Conservation (phyloP, 2,329 filamentous ascomycete species). For the Mycosphaerelloides madeirae region DNA sequence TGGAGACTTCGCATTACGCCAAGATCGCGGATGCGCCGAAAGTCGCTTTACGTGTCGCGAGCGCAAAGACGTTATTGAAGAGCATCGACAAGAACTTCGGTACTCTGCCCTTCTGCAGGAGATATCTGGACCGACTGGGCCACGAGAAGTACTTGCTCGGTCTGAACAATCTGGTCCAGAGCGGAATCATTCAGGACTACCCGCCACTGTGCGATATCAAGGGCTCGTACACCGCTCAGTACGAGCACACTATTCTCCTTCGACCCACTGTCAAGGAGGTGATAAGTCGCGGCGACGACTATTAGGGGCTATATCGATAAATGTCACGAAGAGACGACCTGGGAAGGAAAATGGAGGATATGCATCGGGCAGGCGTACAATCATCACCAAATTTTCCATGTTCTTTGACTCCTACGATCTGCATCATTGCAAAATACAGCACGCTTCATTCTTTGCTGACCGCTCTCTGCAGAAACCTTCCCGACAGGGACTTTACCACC, state of each 20-base stretch:
- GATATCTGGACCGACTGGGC: conserved; percentile 61
- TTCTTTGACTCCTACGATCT: too few relatives aligned
- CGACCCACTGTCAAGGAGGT: conserved; percentile 40
- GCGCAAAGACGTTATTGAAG: conserved; percentile 54
- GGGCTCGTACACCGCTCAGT: conserved; percentile 61
- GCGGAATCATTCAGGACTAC: conserved; percentile 56
- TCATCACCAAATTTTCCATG: too few relatives aligned
- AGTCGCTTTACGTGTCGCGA: conserved; percentile 42
- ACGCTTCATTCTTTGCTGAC: too few relatives aligned
- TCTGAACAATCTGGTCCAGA: conserved; percentile 53
- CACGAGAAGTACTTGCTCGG: conserved; percentile 56
- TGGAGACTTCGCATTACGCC: conserved; percentile 37
- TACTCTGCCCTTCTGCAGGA: conserved; percentile 56
- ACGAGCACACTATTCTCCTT: conserved; percentile 52
- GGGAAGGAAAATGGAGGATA: too few relatives aligned
- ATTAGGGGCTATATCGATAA: conserved; percentile 10
- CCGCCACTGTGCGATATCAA: conserved; percentile 53
- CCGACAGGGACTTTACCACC: too few relatives aligned
- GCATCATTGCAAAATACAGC: too few relatives aligned
- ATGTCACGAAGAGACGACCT: too few relatives aligned
- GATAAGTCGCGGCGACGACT: conserved; percentile 38
- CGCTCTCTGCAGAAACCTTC: too few relatives aligned
- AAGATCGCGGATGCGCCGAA: conserved; percentile 34
- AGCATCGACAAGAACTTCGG: conserved; percentile 60
- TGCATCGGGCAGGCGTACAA: too few relatives aligned